Evolutionary conservation across 1,284 basidiomycete species (phyloP), one percentile per base, ranked within the genome.

Genomic region (Ganoderma meredithae): DNA sequence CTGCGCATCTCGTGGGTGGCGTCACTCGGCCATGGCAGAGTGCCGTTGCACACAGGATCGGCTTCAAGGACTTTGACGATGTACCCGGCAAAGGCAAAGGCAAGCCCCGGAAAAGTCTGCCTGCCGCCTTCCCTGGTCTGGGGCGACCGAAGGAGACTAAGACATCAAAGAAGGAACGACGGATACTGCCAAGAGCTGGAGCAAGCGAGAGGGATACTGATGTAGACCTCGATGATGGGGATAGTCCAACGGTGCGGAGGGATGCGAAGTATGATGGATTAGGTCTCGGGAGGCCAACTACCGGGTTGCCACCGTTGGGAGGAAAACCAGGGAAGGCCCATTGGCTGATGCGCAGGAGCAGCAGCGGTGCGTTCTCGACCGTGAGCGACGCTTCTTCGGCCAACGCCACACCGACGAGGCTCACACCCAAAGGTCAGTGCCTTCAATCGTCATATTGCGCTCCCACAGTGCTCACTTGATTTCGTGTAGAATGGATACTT

Each of bases 291-390:
- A 82, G 86, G 44, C 91, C 91, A 7, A 76, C 80, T 31, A 63
- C 69, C 9, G 68, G 69, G 6, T 73, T 75, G 25, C 73, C 74
- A 3, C 68, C 63, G 39, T 76, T 75, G 1, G 70, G 76, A 73
- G 71, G 73, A 69, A 56, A 73, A 39, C 68, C 71, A 8, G 74
- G 66, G 22, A 82, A 83, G 33, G 81, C 85, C 60, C 82, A 85
- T 61, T 90, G 89, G 88, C 76, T 94, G 39, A 86, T 90, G 84
- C 84, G 92, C 12, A 84, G 91, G 72, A 92, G 88, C 67, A 93
- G 91, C 73, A 93, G 91, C 73, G 91, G 92, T 31, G 88, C 90
- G 2, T 92, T 93, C 75, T 93, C 91, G 2, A 90, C 85, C 69
- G 87, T 89, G 19, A 91, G 90, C 72, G 91, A 92, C 39, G 79